Percentiles rank a stretch among this genome's conserved stretches.
These are phyloP conservation scores for Spinellus fusiger DNA, from an alignment of 192 early-diverging fungal species.

Conservation along the genomic window DNA sequence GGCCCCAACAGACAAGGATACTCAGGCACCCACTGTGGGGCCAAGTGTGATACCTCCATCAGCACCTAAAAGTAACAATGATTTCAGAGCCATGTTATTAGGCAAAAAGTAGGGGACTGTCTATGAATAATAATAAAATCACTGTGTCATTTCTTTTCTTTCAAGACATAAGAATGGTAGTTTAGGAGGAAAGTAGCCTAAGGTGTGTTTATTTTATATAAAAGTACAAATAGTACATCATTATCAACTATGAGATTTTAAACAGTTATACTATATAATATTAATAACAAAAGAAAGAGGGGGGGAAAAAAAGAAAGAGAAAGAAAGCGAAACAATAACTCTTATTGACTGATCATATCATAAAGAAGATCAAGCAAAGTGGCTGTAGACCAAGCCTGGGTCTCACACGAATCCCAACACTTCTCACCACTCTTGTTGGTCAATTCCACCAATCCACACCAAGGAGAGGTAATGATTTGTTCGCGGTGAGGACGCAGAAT, in stretches of 20 bases:
- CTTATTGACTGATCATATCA: no score
- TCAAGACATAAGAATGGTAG: no score
- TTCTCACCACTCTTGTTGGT: conserved; percentile 82
- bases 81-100: conserved; percentile 24
- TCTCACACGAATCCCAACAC: conserved; percentile 82
- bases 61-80: conserved; percentile 16
- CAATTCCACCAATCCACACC: conserved; percentile 92
- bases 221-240: no score
- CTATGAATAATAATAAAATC: not conserved
- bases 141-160: no score
- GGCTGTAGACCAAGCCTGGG: conserved; percentile 90
- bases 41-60: not conserved
- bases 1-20: not conserved
- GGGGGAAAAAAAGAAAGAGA: no score
- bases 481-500: conserved; percentile 74
- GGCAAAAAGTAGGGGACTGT: conserved; percentile 27
- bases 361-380: conserved; percentile 66
- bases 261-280: no score
- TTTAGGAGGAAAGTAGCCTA: no score
- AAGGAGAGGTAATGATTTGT: conserved; percentile 65
- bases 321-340: no score
- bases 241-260: no score
- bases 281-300: no score
- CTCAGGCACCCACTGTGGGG: not conserved
- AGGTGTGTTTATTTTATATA: no score